These are phyloP conservation scores for Lasiosphaeria miniovina DNA, from an alignment of 495 filamentous ascomycete species.

Conservation along the genomic window DNA sequence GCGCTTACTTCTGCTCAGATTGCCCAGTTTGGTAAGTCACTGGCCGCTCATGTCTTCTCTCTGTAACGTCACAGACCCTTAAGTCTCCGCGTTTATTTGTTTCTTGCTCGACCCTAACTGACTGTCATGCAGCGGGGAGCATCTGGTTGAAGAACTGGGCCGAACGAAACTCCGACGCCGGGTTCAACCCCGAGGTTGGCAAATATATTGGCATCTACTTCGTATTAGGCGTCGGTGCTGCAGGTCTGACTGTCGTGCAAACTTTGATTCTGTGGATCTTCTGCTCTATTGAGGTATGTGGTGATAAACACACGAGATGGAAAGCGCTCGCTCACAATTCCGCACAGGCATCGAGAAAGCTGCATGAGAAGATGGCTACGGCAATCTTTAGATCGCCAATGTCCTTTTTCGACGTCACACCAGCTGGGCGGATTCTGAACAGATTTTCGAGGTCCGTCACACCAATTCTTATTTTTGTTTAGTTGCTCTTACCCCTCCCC, in stretches of 20 bases:
- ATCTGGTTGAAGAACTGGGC: conserved; percentile 95
- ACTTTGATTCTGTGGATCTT: conserved; percentile 98
- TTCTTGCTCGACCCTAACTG: background rate
- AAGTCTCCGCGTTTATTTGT: background rate
- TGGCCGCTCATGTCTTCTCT: background rate
- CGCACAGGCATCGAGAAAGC: conserved; percentile 77
- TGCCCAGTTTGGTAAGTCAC: conserved; percentile 61
- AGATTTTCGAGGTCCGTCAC: conserved; percentile 78
- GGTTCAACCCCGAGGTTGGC: conserved; percentile 69
- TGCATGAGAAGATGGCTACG: conserved; percentile 97
- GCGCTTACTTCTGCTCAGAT: conserved; percentile 77
- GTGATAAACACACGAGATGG: background rate
- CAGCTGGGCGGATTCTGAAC: conserved; percentile 94
- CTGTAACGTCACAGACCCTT: background rate
- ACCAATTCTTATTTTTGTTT: conserved; percentile 4
- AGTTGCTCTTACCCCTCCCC: background rate
- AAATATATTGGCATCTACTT: conserved; percentile 96
- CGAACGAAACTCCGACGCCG: conserved; percentile 65
- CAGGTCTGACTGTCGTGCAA: conserved; percentile 82
- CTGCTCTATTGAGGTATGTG: conserved; percentile 88
- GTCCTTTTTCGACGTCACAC: conserved; percentile 98
- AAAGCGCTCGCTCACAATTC: conserved; percentile 16
- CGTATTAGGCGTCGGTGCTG: conserved; percentile 86
- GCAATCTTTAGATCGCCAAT: conserved; percentile 98
- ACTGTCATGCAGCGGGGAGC: conserved; percentile 53